Conservation (phyloP, 2,329 filamentous ascomycete genomes). For the Bipolaris sorokiniana region DNA sequence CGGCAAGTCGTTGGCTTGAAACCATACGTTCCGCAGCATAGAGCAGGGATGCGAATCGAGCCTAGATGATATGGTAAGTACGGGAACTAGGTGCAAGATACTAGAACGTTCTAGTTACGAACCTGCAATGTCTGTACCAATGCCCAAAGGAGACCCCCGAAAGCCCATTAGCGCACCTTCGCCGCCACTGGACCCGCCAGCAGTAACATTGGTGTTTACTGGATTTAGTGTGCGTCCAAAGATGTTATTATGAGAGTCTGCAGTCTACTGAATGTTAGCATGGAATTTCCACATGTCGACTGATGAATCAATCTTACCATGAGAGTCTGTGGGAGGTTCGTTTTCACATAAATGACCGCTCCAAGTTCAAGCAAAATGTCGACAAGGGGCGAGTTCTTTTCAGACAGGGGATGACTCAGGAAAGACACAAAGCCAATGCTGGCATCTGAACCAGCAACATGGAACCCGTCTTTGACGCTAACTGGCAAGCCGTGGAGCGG, state of each 20-base stretch:
- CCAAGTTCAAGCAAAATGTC: conserved; percentile 64
- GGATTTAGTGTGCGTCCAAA: conserved; percentile 68
- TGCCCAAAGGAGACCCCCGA: conserved; percentile 63
- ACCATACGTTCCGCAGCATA: conserved; percentile 60
- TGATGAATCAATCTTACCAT: conserved; percentile 57
- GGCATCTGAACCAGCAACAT: conserved; percentile 61
- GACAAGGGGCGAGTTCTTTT: conserved; percentile 60
- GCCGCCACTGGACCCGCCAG: conserved; percentile 68
- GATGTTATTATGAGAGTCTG: conserved; percentile 66
- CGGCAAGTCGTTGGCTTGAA: conserved; percentile 60
- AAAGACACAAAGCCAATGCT: conserved; percentile 65
- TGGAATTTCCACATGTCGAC: background rate
- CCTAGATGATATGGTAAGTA: conserved; percentile 5
- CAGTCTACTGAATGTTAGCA: conserved; percentile 27
- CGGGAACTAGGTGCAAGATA: background rate
- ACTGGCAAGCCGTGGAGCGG: conserved; percentile 70
- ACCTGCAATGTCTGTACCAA: conserved; percentile 64
- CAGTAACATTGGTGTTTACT: conserved; percentile 61
- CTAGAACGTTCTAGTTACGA: background rate
- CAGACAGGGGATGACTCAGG: conserved; percentile 58
- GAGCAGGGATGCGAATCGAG: conserved; percentile 56
- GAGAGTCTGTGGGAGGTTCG: conserved; percentile 69
- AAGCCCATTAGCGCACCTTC: conserved; percentile 67
- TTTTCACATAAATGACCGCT: conserved; percentile 70
- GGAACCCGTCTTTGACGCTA: conserved; percentile 71